A percentile compares a stretch with the other conserved stretches of the same genome.
These are phyloP conservation scores for Begonia fuchsioides DNA, from an alignment of 306 rosid species.

Conservation along the genomic window DNA sequence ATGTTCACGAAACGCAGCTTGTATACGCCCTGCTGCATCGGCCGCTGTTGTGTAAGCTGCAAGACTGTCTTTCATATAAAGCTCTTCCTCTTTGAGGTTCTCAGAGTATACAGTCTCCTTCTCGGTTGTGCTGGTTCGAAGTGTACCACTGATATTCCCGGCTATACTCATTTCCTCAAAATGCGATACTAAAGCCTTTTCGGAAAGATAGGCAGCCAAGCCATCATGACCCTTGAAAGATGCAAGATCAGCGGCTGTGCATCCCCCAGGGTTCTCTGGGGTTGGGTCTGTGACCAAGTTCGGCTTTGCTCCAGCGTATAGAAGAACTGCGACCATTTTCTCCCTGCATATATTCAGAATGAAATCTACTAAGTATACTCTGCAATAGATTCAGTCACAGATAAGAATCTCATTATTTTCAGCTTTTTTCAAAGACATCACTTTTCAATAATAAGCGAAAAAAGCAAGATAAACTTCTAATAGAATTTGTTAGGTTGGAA, in stretches of 20 bases:
- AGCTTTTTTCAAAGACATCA: too few species aligned
- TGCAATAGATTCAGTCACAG: too few species aligned
- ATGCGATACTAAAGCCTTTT: conserved; percentile 70
- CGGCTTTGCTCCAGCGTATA: conserved; percentile 81
- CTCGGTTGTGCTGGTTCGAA: conserved; percentile 31
- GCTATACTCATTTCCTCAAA: conserved; percentile 71
- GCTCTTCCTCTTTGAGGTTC: conserved; percentile 62
- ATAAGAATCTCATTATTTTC: too few species aligned
- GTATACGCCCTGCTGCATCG: conserved; percentile 92
- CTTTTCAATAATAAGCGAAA: too few species aligned
- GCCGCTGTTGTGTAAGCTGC: conserved; percentile 82
- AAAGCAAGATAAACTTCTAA: too few species aligned
- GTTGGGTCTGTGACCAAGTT: conserved; percentile 91
- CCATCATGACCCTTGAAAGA: conserved; percentile 52
- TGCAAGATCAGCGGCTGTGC: conserved; percentile 75
- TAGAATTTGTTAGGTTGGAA: too few species aligned
- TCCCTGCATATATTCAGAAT: conserved; percentile 30
- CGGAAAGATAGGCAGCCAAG: conserved; percentile 88
- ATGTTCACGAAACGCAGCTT: conserved; percentile 67
- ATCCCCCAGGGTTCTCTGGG: conserved; percentile 57
- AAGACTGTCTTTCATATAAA: conserved; percentile 52
- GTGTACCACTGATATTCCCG: conserved; percentile 74
- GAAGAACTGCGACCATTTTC: conserved; percentile 70
- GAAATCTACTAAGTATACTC: too few species aligned
- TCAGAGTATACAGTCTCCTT: conserved; percentile 18